Evolutionary conservation across 305 asterid genomes (phyloP).

Genomic region (Striga hermonthica): DNA sequence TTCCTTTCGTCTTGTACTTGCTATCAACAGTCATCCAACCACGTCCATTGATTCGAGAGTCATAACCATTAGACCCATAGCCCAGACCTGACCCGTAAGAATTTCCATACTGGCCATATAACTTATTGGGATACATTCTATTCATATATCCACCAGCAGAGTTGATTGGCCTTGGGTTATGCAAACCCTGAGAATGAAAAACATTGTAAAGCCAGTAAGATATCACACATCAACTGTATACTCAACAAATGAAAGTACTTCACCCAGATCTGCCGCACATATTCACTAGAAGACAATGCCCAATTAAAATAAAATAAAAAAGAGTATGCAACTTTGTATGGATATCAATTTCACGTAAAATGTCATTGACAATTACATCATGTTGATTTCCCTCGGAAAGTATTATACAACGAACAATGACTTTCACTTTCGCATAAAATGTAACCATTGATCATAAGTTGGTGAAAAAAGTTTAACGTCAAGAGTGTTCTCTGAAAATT

Average conservation of each 20-base stretch:
- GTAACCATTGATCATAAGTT: too few relatives aligned
- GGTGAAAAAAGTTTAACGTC: too few relatives aligned
- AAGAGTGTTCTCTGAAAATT: too few relatives aligned
- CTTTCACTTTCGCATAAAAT: too few relatives aligned
- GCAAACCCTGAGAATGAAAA: constrained; percentile 41
- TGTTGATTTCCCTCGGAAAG: too few relatives aligned
- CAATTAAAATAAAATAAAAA: too few relatives aligned
- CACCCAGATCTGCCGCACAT: too few relatives aligned
- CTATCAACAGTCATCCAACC: constrained; percentile 59
- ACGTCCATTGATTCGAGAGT: constrained; percentile 46
- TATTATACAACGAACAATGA: too few relatives aligned
- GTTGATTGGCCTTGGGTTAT: constrained; percentile 46
- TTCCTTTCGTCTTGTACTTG: constrained; percentile 67
- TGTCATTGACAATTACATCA: not conserved
- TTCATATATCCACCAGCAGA: constrained; percentile 47
- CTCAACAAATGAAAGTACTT: too few relatives aligned
- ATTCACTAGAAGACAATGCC: too few relatives aligned
- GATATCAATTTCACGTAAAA: not conserved
- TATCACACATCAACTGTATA: not conserved
- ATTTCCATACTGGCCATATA: constrained; percentile 56
- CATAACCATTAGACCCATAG: constrained; percentile 50
- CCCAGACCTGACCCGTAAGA: constrained; percentile 54
- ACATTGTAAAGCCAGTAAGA: constrained; percentile 6
- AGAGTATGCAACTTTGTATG: too few relatives aligned
- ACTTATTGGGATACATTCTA: constrained; percentile 55